Percentiles rank a stretch among this genome's conserved stretches.
These are phyloP conservation scores for Xylariaceae sp. DNA, from an alignment of 2,329 filamentous ascomycete genomes.

Conservation along the genomic window DNA sequence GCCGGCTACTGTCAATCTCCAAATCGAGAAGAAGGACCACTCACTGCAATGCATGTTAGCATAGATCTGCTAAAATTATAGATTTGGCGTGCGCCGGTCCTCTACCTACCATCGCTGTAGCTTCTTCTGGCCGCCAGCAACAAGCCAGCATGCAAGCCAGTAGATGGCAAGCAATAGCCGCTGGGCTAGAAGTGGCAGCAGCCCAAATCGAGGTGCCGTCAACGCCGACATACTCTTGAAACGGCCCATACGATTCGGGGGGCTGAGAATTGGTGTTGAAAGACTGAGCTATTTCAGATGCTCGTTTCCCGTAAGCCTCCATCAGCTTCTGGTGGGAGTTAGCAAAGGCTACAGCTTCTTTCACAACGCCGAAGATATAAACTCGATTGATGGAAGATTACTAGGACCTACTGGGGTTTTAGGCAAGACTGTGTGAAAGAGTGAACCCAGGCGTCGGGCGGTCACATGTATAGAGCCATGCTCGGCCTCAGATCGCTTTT, in stretches of 20 bases:
- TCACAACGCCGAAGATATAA: not conserved
- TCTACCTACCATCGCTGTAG: slow-evolving; percentile 20
- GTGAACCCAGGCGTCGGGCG: slow-evolving; percentile 7
- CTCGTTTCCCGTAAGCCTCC: slow-evolving; percentile 7
- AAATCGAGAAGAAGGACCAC: no score
- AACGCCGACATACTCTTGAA: slow-evolving; percentile 21
- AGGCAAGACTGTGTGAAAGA: slow-evolving; percentile 9
- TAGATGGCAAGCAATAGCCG: slow-evolving; percentile 31
- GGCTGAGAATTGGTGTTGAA: not conserved
- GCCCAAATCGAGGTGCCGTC: slow-evolving; percentile 38
- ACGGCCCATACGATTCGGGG: slow-evolving; percentile 5
- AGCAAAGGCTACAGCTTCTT: not conserved
- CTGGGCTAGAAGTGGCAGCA: slow-evolving; percentile 33
- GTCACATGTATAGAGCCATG: slow-evolving; percentile 7
- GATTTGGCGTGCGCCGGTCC: no score
- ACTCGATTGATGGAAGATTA: not conserved
- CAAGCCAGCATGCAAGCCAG: slow-evolving; percentile 32
- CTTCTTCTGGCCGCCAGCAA: slow-evolving; percentile 23
- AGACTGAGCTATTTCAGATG: slow-evolving; percentile 7
- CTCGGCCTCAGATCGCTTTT: slow-evolving; percentile 7
- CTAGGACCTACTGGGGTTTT: slow-evolving; percentile 2
- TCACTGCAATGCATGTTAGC: no score
- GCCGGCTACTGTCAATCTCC: no score
- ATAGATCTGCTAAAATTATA: no score
- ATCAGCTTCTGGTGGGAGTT: slow-evolving; percentile 6